Percentiles rank a stretch among this genome's conserved stretches.
These are phyloP conservation scores for Adansonia digitata DNA, from an alignment of 345 rosid species.

Conservation along the genomic window DNA sequence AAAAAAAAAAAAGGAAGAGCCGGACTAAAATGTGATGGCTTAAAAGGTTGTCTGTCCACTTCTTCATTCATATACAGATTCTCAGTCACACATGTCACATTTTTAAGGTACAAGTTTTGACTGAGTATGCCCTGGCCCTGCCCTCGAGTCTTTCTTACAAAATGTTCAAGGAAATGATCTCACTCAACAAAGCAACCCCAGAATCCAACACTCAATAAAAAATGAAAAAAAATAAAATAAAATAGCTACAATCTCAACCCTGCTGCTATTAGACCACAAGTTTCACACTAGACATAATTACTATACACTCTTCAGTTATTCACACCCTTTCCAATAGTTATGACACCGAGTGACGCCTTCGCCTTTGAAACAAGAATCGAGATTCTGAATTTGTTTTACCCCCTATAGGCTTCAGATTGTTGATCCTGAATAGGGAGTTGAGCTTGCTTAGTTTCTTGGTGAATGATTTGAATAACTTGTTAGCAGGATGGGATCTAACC, in stretches of 20 bases:
- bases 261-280: conserved; percentile 16
- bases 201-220: neutral
- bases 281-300: conserved; percentile 20
- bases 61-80: neutral
- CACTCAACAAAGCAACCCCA: conserved; percentile 5
- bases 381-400: conserved; percentile 53
- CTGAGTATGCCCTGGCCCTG: neutral
- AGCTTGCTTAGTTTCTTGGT: conserved; percentile 78
- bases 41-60: neutral
- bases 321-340: conserved; percentile 31
- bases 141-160: neutral
- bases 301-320: conserved; percentile 30
- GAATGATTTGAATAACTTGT: conserved; percentile 67
- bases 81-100: neutral
- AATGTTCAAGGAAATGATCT: neutral
- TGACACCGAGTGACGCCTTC: conserved; percentile 79
- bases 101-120: neutral
- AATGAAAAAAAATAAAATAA: neutral
- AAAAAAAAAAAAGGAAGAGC: too few species aligned
- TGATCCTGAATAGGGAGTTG: conserved; percentile 61
- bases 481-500: conserved; percentile 64
- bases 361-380: conserved; percentile 63
- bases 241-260: conserved; percentile 10
- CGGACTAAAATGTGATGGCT: neutral
- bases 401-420: conserved; percentile 47